Evolutionary conservation across 106 monocot genomes (phyloP).

Genomic region (Cymbidium sinense): DNA sequence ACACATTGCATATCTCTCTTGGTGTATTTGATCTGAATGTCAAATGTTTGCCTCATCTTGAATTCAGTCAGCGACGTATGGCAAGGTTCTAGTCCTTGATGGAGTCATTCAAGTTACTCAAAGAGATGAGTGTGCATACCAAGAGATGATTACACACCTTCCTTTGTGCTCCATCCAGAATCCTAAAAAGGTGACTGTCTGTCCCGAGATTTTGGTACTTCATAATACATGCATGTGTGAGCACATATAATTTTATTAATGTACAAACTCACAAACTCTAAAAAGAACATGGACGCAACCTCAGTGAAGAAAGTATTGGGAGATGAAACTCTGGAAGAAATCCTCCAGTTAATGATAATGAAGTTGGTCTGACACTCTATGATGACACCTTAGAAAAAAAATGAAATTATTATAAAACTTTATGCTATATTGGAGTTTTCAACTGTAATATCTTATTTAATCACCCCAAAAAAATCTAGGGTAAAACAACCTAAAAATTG

Average conservation of each 20-base stretch:
- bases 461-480: too few relatives aligned
- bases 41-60: not conserved
- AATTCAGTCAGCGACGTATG: constrained; percentile 45
- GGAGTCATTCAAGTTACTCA: constrained; percentile 59
- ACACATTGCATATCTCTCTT: not conserved
- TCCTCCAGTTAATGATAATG: too few relatives aligned
- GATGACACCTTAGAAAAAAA: not conserved
- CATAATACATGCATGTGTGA: not conserved
- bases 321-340: too few relatives aligned
- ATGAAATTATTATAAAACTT: not conserved
- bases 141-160: constrained; percentile 62
- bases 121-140: constrained; percentile 66
- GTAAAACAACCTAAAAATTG: too few relatives aligned
- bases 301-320: not conserved
- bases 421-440: not conserved
- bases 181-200: constrained; percentile 39
- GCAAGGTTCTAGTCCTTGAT: constrained; percentile 54
- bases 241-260: not conserved
- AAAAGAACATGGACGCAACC: not conserved
- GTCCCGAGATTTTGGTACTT: not conserved
- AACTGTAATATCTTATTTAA: not conserved
- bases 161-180: constrained; percentile 45
- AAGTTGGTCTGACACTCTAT: not conserved
- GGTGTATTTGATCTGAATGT: not conserved
- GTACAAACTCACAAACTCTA: not conserved